Evolutionary conservation across 2,329 filamentous ascomycete species (phyloP).

Genomic region (Fusarium chaquense): DNA sequence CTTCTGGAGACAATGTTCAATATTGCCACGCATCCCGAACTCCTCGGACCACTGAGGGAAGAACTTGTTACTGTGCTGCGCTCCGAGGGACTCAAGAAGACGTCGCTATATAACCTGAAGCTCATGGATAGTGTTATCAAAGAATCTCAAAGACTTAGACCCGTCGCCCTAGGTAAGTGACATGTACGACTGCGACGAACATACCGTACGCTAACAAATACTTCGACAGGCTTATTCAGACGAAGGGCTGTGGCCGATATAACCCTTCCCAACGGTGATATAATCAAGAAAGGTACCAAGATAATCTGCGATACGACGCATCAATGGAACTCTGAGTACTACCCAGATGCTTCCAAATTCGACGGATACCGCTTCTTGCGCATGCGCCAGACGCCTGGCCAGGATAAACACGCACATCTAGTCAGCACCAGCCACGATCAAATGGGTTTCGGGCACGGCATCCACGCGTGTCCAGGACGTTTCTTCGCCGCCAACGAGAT

Average conservation of each 20-base stretch:
- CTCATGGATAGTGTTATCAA: conserved; percentile 64
- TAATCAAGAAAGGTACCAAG: conserved; percentile 18
- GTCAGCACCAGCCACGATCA: conserved; percentile 62
- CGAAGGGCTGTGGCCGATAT: not conserved
- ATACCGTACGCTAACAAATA: not conserved
- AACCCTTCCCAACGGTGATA: conserved; percentile 18
- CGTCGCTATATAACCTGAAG: conserved; percentile 57
- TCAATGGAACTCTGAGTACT: not conserved
- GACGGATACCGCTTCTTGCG: conserved; percentile 61
- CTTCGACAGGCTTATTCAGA: not conserved
- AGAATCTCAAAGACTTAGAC: conserved; percentile 61
- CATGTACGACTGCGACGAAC: fast-evolving
- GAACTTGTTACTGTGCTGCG: conserved; percentile 50
- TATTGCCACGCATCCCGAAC: conserved; percentile 57
- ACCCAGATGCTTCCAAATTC: conserved; percentile 48
- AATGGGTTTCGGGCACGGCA: conserved; percentile 66
- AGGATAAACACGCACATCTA: conserved; percentile 53
- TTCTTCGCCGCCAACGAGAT: conserved; percentile 67
- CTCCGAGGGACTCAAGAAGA: conserved; percentile 58
- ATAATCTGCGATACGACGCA: not conserved
- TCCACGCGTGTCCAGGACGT: conserved; percentile 65
- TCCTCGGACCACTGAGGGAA: conserved; percentile 55
- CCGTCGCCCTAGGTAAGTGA: conserved; percentile 52
- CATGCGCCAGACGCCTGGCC: conserved; percentile 53
- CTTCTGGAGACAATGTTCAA: conserved; percentile 35